A percentile compares a stretch with the other conserved stretches of the same genome.
Evolutionary conservation across 129 eudicot genomes (phyloP).

Genomic region (Flaveria trinervia): DNA sequence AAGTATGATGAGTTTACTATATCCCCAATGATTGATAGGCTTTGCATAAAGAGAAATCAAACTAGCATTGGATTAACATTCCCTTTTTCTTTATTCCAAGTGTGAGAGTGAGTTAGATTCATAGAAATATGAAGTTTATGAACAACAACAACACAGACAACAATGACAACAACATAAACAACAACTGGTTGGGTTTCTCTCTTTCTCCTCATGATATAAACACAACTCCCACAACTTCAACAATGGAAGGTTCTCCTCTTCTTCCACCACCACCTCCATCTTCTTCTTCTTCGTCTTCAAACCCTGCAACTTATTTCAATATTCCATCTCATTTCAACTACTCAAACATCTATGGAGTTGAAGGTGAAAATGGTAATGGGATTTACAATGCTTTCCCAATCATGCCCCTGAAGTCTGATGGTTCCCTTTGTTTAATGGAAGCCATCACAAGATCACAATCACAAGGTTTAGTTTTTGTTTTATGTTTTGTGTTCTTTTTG

Average conservation of each 20-base stretch:
- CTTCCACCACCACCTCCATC: not conserved
- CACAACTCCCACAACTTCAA: conserved; percentile 30
- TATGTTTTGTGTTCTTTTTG: not conserved
- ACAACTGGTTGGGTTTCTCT: conserved; percentile 86
- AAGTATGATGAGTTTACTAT: conserved; percentile 41
- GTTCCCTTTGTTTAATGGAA: conserved; percentile 78
- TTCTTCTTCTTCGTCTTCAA: conserved; percentile 33
- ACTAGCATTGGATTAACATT: conserved; percentile 30
- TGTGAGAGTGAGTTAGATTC: conserved; percentile 25
- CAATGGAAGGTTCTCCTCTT: conserved; percentile 45
- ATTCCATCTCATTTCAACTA: conserved; percentile 58
- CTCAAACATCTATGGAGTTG: conserved; percentile 47
- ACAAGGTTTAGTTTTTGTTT: conserved; percentile 47
- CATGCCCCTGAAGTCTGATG: conserved; percentile 82
- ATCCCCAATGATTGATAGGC: conserved; percentile 60
- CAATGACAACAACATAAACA: conserved; percentile 34
- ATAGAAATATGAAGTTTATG: conserved; percentile 57
- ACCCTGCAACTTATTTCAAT: conserved; percentile 40
- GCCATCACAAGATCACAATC: conserved; percentile 66
- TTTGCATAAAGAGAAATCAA: conserved; percentile 27
- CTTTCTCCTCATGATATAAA: conserved; percentile 68
- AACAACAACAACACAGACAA: conserved; percentile 30
- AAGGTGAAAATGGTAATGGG: conserved; percentile 48
- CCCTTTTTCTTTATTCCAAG: conserved; percentile 44
- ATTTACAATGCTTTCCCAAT: conserved; percentile 52